Conservation (phyloP, 1,284 basidiomycete species). For the Hymenochaete sp. region DNA sequence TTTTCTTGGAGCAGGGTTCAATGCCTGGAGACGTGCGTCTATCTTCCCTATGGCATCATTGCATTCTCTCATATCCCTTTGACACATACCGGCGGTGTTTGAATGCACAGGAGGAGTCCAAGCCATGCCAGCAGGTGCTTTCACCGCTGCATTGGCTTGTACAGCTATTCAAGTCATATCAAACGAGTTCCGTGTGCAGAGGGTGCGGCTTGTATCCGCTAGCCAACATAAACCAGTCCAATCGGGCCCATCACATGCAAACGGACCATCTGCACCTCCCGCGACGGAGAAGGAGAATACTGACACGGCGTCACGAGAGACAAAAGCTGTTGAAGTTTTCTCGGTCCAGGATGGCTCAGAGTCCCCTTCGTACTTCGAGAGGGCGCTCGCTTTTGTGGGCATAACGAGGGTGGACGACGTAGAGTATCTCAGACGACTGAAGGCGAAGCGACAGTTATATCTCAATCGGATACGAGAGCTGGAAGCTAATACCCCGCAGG, state of each 20-base stretch:
- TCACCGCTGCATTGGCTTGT: conserved; percentile 47
- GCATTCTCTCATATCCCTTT: too few relatives aligned
- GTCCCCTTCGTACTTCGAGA: conserved; percentile 22
- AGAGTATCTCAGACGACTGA: conserved; percentile 49
- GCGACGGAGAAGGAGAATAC: background rate
- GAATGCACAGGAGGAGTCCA: conserved; percentile 31
- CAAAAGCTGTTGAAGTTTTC: background rate
- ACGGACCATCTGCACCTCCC: background rate
- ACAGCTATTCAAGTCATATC: conserved; percentile 49
- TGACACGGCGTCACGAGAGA: background rate
- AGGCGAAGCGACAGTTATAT: conserved; percentile 40
- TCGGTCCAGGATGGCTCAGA: background rate
- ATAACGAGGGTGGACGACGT: conserved; percentile 51
- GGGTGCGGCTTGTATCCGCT: conserved; percentile 45
- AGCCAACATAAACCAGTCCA: conserved; percentile 3
- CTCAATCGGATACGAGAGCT: conserved; percentile 48
- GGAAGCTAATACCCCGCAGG: conserved; percentile 35
- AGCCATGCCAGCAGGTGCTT: conserved; percentile 41
- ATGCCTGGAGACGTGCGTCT: conserved; percentile 37
- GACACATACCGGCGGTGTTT: background rate
- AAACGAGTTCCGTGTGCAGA: conserved; percentile 53
- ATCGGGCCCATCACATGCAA: background rate
- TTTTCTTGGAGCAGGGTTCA: conserved; percentile 46
- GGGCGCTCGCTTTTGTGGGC: conserved; percentile 39
- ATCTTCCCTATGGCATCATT: conserved; percentile 1